Evolutionary conservation across 2,329 filamentous ascomycete genomes (phyloP).

Genomic region (Trichoderma endophyticum): DNA sequence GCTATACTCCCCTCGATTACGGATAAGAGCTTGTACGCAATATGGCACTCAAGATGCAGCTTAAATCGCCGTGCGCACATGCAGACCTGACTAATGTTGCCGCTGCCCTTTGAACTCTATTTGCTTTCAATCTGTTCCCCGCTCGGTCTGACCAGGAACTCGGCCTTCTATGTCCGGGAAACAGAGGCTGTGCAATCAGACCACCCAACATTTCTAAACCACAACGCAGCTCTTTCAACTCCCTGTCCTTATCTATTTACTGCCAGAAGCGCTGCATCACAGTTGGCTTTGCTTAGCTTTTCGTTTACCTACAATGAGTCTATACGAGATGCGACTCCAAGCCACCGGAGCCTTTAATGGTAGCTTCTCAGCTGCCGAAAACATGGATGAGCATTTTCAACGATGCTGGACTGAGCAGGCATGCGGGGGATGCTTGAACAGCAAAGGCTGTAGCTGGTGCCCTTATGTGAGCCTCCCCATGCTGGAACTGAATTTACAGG

Average conservation of each 20-base stretch:
- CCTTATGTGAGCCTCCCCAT: conserved; percentile 43
- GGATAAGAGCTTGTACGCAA: neutral
- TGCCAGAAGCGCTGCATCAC: neutral
- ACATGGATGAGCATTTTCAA: conserved; percentile 39
- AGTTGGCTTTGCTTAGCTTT: neutral
- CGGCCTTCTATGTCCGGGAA: neutral
- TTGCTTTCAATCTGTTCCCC: neutral
- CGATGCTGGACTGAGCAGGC: conserved; percentile 52
- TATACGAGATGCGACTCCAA: neutral
- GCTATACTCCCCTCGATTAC: neutral
- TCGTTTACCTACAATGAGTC: conserved; percentile 20
- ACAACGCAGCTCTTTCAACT: neutral
- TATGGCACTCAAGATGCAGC: neutral
- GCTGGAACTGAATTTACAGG: neutral
- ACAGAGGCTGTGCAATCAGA: neutral
- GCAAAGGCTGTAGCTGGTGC: conserved; percentile 50
- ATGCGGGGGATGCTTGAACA: conserved; percentile 45
- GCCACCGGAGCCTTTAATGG: conserved; percentile 21
- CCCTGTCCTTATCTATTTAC: neutral
- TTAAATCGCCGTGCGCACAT: neutral
- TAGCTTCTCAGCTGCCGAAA: conserved; percentile 33
- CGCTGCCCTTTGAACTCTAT: neutral
- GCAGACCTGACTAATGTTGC: neutral
- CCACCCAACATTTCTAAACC: neutral
- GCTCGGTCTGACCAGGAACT: neutral